These are phyloP conservation scores for Kwoniella botswanensis DNA, from an alignment of 768 basidiomycete genomes.

Conservation along the genomic window DNA sequence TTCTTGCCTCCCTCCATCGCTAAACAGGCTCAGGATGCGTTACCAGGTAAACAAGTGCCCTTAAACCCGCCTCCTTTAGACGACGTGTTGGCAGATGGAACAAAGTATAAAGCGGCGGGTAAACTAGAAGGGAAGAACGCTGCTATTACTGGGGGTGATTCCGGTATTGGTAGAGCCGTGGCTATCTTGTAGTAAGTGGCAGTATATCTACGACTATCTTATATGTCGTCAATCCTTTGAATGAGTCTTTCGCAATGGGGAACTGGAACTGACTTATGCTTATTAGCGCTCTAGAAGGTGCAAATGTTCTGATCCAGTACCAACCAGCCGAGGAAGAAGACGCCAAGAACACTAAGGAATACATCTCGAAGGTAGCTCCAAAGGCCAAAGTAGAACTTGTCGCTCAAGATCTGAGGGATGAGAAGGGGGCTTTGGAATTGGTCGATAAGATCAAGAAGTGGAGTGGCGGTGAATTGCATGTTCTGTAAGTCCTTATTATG, in stretches of 20 bases:
- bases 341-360: slow-evolving; percentile 57
- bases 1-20: slow-evolving; percentile 51
- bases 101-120: slow-evolving; percentile 61
- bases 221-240: too few species aligned
- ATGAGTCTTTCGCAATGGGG: too few species aligned
- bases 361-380: slow-evolving; percentile 61
- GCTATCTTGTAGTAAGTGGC: slow-evolving; percentile 57
- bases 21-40: slow-evolving; percentile 52
- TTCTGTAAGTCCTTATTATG: slow-evolving; percentile 55
- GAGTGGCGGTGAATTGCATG: slow-evolving; percentile 57
- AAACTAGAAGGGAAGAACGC: slow-evolving; percentile 63
- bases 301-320: slow-evolving; percentile 42
- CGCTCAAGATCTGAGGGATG: slow-evolving; percentile 60
- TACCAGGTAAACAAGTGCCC: slow-evolving; percentile 48
- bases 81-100: slow-evolving; percentile 62
- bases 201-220: background rate
- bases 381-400: slow-evolving; percentile 59
- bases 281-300: slow-evolving; percentile 54
- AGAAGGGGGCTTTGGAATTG: slow-evolving; percentile 59
- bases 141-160: slow-evolving; percentile 64
- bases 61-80: slow-evolving; percentile 56
- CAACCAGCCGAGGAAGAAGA: slow-evolving; percentile 60
- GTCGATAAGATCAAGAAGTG: slow-evolving; percentile 60
- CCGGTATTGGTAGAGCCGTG: slow-evolving; percentile 62
- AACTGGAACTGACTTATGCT: background rate